These are phyloP conservation scores for Quercus bicolor DNA, from an alignment of 306 rosid species.

Conservation along the genomic window DNA sequence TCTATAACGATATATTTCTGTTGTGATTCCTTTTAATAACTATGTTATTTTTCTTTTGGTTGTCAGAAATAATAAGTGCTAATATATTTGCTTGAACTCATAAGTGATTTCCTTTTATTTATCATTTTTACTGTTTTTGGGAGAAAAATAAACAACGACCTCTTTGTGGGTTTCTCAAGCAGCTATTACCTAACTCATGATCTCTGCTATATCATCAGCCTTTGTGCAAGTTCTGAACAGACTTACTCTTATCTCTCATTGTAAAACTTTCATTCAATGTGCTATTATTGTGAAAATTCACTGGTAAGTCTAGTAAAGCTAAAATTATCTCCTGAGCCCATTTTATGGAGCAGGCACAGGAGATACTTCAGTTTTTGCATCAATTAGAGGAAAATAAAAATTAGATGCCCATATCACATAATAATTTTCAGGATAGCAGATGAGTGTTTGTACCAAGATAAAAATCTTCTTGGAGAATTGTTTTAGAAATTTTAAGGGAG, in stretches of 20 bases:
- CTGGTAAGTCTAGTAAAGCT: not conserved
- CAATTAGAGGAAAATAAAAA: not conserved
- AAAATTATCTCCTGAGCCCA: no score
- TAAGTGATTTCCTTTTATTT: not conserved
- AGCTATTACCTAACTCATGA: not conserved
- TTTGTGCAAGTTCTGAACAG: no score
- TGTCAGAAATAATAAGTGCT: conserved; percentile 1
- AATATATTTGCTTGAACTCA: conserved; percentile 3
- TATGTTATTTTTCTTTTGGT: not conserved
- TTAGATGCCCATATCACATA: not conserved
- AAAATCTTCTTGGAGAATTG: conserved; percentile 3
- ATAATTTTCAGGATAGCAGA: conserved; percentile 5
- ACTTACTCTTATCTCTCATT: no score
- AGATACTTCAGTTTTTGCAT: no score
- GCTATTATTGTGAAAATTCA: not conserved
- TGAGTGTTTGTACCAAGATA: not conserved
- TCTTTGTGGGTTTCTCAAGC: not conserved
- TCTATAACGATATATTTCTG: not conserved
- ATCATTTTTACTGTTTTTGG: not conserved
- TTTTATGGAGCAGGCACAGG: no score
- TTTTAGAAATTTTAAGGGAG: not conserved
- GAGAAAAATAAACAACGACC: not conserved
- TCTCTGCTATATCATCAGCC: not conserved
- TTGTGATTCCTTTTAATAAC: not conserved
- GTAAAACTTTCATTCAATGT: not conserved